phyloP scores from a whole-genome alignment of 495 filamentous ascomycete species.

The Penicillium coprophilum region DNA sequence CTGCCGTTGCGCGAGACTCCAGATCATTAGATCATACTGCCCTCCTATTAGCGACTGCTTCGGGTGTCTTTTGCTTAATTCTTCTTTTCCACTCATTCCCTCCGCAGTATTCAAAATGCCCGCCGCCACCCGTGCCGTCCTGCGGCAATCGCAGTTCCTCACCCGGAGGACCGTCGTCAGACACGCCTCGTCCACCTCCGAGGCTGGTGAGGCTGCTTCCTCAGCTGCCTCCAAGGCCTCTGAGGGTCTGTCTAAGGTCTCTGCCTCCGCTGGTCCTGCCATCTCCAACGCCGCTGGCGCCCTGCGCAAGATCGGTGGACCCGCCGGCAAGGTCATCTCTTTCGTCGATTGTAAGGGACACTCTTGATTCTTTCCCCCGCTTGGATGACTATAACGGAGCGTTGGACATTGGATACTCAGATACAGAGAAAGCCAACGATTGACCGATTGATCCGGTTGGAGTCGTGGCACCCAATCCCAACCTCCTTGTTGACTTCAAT shows the following conservation, averaged over 20 bases:
- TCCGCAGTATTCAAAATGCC: slow-evolving; percentile 44
- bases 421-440: background rate
- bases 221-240: slow-evolving; percentile 72
- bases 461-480: slow-evolving; percentile 10
- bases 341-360: slow-evolving; percentile 79
- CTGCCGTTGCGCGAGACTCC: slow-evolving; percentile 43
- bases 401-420: slow-evolving; percentile 1
- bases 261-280: slow-evolving; percentile 74
- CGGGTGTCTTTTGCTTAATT: slow-evolving; percentile 30
- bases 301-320: slow-evolving; percentile 76
- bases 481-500: slow-evolving; percentile 27
- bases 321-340: slow-evolving; percentile 74
- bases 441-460: slow-evolving; percentile 13
- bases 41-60: slow-evolving; percentile 33
- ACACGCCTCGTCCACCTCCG: slow-evolving; percentile 65
- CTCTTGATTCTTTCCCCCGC: background rate
- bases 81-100: slow-evolving; percentile 30
- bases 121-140: slow-evolving; percentile 57
- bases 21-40: slow-evolving; percentile 45
- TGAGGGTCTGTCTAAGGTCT: slow-evolving; percentile 81
- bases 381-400: background rate
- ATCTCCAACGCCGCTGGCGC: slow-evolving; percentile 68
- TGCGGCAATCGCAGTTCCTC: slow-evolving; percentile 61
- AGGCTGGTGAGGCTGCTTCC: slow-evolving; percentile 65
- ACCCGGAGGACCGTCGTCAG: slow-evolving; percentile 56